Percentiles rank a stretch among this genome's conserved stretches.
Conservation (phyloP, 345 rosid genomes). For the Passiflora organensis region DNA sequence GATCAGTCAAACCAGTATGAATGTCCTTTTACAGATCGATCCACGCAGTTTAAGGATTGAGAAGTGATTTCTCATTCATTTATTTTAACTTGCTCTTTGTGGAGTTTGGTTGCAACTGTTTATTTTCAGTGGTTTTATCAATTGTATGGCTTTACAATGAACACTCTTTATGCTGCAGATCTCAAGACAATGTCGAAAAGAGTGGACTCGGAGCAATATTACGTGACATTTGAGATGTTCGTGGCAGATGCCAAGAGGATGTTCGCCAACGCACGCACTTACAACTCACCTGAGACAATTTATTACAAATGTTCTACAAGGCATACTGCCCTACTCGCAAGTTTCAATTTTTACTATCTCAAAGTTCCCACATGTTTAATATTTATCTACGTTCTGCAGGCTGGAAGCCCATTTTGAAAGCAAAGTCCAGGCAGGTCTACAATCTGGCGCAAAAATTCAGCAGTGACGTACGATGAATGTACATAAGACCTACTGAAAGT, state of each 20-base stretch:
- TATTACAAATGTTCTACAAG: conserved; percentile 85
- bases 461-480: conserved; percentile 17
- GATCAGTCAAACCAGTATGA: too few species aligned
- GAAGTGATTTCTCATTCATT: too few species aligned
- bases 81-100: too few species aligned
- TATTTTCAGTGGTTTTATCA: too few species aligned
- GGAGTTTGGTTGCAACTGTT: too few species aligned
- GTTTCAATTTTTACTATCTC: background rate
- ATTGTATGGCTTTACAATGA: too few species aligned
- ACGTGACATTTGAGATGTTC: conserved; percentile 94
- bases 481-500: background rate
- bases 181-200: conserved; percentile 85
- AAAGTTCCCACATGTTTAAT: conserved; percentile 1
- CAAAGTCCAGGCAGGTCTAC: conserved; percentile 88
- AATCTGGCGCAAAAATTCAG: conserved; percentile 59
- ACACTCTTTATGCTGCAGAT: conserved; percentile 42
- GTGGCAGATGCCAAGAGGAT: conserved; percentile 89
- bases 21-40: too few species aligned
- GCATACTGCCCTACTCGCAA: conserved; percentile 24
- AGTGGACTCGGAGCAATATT: conserved; percentile 92
- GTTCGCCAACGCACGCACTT: conserved; percentile 83
- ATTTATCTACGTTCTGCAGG: conserved; percentile 38
- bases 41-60: too few species aligned
- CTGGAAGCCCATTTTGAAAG: conserved; percentile 69
- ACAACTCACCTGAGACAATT: conserved; percentile 90